Evolutionary conservation across 768 basidiomycete species (phyloP).

Genomic region (Hysterangium stoloniferum): DNA sequence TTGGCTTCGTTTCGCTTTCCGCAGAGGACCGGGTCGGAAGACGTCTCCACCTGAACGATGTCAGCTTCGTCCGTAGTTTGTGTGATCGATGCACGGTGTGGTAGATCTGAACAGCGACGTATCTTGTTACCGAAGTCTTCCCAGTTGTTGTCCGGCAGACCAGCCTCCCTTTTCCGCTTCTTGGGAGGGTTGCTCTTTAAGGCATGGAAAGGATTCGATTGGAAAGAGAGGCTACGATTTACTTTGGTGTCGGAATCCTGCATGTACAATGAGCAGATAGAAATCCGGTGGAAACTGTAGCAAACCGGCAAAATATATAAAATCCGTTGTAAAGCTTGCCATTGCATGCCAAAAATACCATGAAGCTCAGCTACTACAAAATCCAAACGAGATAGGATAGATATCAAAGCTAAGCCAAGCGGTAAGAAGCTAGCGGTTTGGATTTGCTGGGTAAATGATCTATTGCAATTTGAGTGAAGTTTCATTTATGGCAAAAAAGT

Average conservation of each 20-base stretch:
- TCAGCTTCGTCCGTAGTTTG: too few relatives aligned
- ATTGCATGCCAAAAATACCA: conserved; percentile 28
- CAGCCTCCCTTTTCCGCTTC: background rate
- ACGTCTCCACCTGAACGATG: too few relatives aligned
- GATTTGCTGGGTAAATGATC: conserved; percentile 55
- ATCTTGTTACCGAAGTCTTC: too few relatives aligned
- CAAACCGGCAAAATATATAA: conserved; percentile 28
- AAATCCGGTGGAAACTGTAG: background rate
- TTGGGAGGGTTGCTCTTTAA: background rate
- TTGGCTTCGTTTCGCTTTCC: too few relatives aligned
- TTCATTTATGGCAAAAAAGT: conserved; percentile 13
- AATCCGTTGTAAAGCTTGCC: conserved; percentile 23
- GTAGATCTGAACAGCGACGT: too few relatives aligned
- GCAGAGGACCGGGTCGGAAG: too few relatives aligned
- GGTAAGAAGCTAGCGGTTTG: conserved; percentile 70
- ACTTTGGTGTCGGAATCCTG: background rate
- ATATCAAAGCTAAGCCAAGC: conserved; percentile 52
- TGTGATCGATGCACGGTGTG: too few relatives aligned
- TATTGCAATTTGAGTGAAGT: conserved; percentile 21
- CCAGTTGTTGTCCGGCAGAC: too few relatives aligned
- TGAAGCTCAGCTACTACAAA: conserved; percentile 37
- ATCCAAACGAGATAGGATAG: conserved; percentile 52
- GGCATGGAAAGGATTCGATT: background rate
- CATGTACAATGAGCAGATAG: conserved; percentile 10
- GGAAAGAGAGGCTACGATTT: background rate